Evolutionary conservation across 768 basidiomycete species (phyloP), one percentile per base, ranked within the genome.

Genomic region (Mycena floridula): DNA sequence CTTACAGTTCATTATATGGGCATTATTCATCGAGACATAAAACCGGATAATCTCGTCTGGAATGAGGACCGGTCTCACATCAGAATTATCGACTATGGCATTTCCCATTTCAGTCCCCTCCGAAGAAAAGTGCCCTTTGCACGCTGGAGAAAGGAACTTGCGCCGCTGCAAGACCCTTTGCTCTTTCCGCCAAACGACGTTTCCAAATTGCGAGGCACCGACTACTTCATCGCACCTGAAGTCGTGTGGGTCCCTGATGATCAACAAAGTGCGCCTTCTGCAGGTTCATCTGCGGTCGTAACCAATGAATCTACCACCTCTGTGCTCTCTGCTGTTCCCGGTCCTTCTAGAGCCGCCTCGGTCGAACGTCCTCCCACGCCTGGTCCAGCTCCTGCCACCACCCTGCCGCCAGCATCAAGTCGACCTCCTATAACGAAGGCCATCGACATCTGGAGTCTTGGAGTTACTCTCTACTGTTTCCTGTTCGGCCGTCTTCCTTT

Each of bases 41-140:
- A 94, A 60, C 91, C 91, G 7, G 85, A 89, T 64, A 93, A 93
- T 59, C 74, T 94, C 24, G 66, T 93, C 13, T 83, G 92, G 54
- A 61, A 63, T 12, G 26, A 42, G 6, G 53, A 49, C 36, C 65
- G 67, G 27, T 58, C 59, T 24, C 82, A 85, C 53, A 75, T 94
- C 51, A 94, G 94, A 68, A 88, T 95, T 39, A 91, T 84, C 23
- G 91, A 94, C 62, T 95, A 93, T 59, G 92, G 92, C 8, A 63
- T 70, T 35, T 66, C 69, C 25, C 64, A 69, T 43, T 64, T 61
- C 47, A 55, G 43, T n/a, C 52, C 55, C 20, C 47, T 57, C 8
- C 44, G 40, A 9, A 35, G 43, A 25, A 28, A 40, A 26, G 45
- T 50, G 24, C 36, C 25, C 22, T 41, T 35, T 37, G 25, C 40